Base-by-base conservation (phyloP, 2,329 filamentous ascomycete species). In the Fusarium torulosum region DNA sequence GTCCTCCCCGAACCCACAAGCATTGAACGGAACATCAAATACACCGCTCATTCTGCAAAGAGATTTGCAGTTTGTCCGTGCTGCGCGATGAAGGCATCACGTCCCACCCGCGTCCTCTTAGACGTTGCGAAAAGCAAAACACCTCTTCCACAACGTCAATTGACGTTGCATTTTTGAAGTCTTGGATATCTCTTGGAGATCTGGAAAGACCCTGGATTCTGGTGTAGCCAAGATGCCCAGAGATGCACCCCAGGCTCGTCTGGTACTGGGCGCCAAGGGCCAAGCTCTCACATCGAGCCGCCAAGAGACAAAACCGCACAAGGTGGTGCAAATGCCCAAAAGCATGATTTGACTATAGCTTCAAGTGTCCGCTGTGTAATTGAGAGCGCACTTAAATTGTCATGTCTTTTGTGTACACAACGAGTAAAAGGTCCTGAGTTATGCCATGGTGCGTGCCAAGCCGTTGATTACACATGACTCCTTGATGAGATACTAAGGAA, bases 181-280 rank as follows among this genome's bases (percentile, higher is more conserved):
- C 70, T 72, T 69, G 66, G 58, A 67, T 17, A 73, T 73, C 71
- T 72, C 69, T 72, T 73, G 67, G 66, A 65, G 50, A 73, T 73
- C 69, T 67, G 53, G 46, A 43, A 51, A 38, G 55, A 52, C 66
- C 66, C 66, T 52, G 23, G 47, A 44, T 53, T 62, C 53, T 57
- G 43, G 60, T 53, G 57, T 53, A 65, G 71, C 71, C 71, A 72
- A 73, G 71, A 57, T 33, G 69, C 69, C 71, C 31, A 71, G 62
- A 70, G 55, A 71, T 71, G 67, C 63, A 65, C 65, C 61, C 57
- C 61, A 57, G 57, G 65, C 43, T 60, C 41, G 58, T 31, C 53
- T 41, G 19, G 23, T 20, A 54, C 52, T 71, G 49, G 67, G 68
- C 66, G 71, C 69, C 71, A 72, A 73, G 71, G 58, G 51, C 69